These are phyloP conservation scores for Lichtheimia ramosa DNA, from an alignment of 371 early-diverging fungal species.

Conservation along the genomic window DNA sequence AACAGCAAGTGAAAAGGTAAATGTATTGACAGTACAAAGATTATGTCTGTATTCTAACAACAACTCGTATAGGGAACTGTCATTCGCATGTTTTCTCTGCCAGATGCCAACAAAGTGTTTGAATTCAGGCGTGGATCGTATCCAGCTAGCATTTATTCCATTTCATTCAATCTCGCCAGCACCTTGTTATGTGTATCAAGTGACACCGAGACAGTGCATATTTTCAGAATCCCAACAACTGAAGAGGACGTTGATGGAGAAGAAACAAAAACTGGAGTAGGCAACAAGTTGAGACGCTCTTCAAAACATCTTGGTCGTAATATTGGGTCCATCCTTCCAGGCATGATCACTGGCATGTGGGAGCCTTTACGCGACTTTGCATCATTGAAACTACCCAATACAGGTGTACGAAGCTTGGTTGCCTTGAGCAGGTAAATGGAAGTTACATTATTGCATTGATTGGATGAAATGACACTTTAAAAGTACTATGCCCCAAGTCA, in stretches of 20 bases:
- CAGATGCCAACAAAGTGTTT: conserved; percentile 82
- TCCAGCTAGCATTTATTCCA: conserved; percentile 86
- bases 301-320: conserved; percentile 60
- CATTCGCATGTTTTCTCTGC: conserved; percentile 92
- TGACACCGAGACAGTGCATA: conserved; percentile 95
- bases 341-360: conserved; percentile 87
- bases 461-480: neutral
- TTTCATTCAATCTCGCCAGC: conserved; percentile 84
- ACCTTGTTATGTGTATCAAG: conserved; percentile 87
- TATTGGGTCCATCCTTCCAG: conserved; percentile 82
- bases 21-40: conserved; percentile 95
- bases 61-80: conserved; percentile 77
- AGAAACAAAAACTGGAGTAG: conserved; percentile 4
- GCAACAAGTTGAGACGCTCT: conserved; percentile 56
- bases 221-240: conserved; percentile 70
- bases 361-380: conserved; percentile 96
- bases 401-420: conserved; percentile 79
- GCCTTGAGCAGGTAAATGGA: conserved; percentile 68
- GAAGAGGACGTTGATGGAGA: neutral
- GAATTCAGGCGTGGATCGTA: conserved; percentile 95
- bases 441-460: neutral
- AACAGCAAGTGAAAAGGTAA: conserved; percentile 94
- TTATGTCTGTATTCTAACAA: conserved; percentile 84
- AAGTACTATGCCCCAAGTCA: conserved; percentile 76
- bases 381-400: conserved; percentile 79